Base-by-base conservation (phyloP, 495 filamentous ascomycete genomes). In the Aspergillus sparsus region DNA sequence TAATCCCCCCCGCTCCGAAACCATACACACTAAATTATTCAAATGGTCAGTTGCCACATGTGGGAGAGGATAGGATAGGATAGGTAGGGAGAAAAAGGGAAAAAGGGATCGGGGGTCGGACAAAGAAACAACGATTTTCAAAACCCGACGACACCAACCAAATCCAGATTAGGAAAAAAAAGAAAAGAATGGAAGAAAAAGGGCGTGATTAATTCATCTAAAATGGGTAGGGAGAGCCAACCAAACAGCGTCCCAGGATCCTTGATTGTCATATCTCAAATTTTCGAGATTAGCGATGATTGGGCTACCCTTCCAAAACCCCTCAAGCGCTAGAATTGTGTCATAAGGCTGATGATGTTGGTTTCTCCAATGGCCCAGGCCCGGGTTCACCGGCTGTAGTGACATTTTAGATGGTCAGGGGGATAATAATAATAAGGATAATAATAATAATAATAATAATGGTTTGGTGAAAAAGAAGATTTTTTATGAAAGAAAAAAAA, bases 341-440 rank as follows among this genome's bases (percentile, higher is more conserved):
- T 34, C 49, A 51, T 51, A 51, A 51, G 49, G 49, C 49, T 51
- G 49, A 51, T 51, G 49, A 51, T 32, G 21, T 13, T 31, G 33
- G 34, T 34, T 31, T 33, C 49, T 7, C 10, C 10, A 51, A 33
- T 51, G 45, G n/a, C 5, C 45, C 18, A 51, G 10, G 15, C 6
- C 44, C 27, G n/a, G 27, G 44, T 16, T 47, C 6, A 11, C 49
- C 49, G 5, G 21, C 49, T 51, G 49, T 18, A 12, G 49, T 51
- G 21, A 51, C 21, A 34, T 7, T 7, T 8, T 13, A 11, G 13
- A 47, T 15, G 9, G n/a, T 21, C 16, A 8, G 6, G 12, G 15
- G 13, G 37, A 41, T 41, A 21, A 18, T 47, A 18, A 18, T 18
- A 47, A 18, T 47, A 18, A 10, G n/a, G 9, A n/a, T 47, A 18